phyloP scores from a whole-genome alignment of 2,329 filamentous ascomycete species.

The Aspergillus sp. region DNA sequence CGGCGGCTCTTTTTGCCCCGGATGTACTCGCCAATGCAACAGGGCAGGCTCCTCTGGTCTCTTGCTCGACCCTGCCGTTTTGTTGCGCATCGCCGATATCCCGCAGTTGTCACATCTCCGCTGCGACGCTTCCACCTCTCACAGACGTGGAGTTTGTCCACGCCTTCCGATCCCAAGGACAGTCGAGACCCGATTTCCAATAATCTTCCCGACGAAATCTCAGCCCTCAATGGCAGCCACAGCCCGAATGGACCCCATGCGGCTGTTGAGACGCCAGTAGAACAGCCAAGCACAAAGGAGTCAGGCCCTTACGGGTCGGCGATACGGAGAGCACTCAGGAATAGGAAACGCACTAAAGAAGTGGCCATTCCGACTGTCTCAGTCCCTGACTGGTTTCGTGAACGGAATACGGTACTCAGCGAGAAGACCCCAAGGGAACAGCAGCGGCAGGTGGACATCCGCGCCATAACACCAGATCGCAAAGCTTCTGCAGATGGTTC shows the following conservation, averaged over 20 bases:
- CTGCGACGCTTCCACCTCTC: slow-evolving; percentile 37
- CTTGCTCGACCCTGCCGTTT: slow-evolving; percentile 38
- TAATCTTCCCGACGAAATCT: slow-evolving; percentile 21
- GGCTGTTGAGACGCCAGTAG: slow-evolving; percentile 11
- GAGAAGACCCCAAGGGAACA: slow-evolving; percentile 14
- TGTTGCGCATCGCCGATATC: slow-evolving; percentile 38
- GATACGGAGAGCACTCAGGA: slow-evolving; percentile 39
- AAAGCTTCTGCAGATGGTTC: slow-evolving; percentile 10
- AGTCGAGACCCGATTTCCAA: slow-evolving; percentile 20
- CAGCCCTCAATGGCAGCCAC: slow-evolving; percentile 20
- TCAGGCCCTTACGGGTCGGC: slow-evolving; percentile 41
- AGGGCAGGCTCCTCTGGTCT: slow-evolving; percentile 34
- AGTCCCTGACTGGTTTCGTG: slow-evolving; percentile 40
- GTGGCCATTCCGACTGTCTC: slow-evolving; percentile 20
- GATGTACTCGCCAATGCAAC: slow-evolving; percentile 42
- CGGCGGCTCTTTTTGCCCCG: slow-evolving; percentile 28
- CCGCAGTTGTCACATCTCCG: slow-evolving; percentile 23
- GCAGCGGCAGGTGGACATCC: slow-evolving; percentile 29
- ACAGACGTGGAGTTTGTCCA: slow-evolving; percentile 26
- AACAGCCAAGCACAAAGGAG: slow-evolving; percentile 24
- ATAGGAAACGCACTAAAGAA: slow-evolving; percentile 27
- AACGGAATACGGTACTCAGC: slow-evolving; percentile 34
- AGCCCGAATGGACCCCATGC: slow-evolving; percentile 16
- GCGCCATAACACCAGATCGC: slow-evolving; percentile 21
- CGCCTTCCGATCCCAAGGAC: slow-evolving; percentile 31